Percentiles rank a stretch among this genome's conserved stretches.
Evolutionary conservation across 805 yeast genomes (phyloP).

Genomic region (Lipomyces japonicus): DNA sequence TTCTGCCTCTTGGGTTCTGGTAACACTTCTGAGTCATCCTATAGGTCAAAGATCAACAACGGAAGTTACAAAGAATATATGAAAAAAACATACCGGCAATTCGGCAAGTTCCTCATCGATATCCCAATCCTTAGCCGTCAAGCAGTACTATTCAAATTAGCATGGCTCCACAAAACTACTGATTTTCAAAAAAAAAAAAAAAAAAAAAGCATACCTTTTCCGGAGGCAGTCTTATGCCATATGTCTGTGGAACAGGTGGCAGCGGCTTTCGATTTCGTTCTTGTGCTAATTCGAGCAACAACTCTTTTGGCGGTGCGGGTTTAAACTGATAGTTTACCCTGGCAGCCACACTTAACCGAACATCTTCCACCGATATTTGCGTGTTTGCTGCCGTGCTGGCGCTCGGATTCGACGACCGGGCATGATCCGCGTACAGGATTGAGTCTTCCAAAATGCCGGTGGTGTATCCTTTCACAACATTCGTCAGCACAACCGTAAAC

Average conservation of each 20-base stretch:
- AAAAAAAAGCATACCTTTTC: constrained; percentile 48
- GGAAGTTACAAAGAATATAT: neutral
- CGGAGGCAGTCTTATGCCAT: constrained; percentile 94
- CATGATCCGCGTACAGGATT: constrained; percentile 77
- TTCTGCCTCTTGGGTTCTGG: neutral
- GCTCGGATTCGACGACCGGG: constrained; percentile 34
- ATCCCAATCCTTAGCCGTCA: constrained; percentile 75
- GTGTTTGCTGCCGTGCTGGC: constrained; percentile 17
- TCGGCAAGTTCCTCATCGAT: constrained; percentile 48
- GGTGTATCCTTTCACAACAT: constrained; percentile 64
- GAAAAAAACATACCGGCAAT: constrained; percentile 5
- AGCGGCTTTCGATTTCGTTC: constrained; percentile 86
- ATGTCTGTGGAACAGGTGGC: constrained; percentile 77
- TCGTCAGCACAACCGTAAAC: constrained; percentile 1
- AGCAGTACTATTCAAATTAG: constrained; percentile 53
- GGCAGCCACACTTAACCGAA: constrained; percentile 88
- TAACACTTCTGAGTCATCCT: neutral
- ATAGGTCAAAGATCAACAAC: neutral
- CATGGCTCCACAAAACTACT: neutral
- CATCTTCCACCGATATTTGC: constrained; percentile 76
- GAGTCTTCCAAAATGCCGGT: constrained; percentile 86
- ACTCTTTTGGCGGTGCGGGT: constrained; percentile 92
- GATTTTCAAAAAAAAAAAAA: neutral
- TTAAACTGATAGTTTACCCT: constrained; percentile 94
- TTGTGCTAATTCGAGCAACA: constrained; percentile 82